Evolutionary conservation across 345 rosid species (phyloP), one percentile per base, ranked within the genome.

Genomic region (Erucastrum elatum): DNA sequence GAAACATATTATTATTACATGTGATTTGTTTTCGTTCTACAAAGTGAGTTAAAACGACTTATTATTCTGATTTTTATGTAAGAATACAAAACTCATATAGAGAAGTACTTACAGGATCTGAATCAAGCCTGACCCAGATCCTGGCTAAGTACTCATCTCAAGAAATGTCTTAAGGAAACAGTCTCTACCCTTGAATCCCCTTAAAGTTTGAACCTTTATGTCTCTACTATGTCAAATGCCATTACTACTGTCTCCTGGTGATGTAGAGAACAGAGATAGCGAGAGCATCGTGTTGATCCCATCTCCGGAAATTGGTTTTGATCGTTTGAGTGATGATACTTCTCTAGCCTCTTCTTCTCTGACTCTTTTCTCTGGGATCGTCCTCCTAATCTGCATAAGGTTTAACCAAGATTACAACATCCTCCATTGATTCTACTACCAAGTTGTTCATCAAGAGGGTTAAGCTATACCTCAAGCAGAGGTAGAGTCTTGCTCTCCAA

Each of bases 91-190:
- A 31, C 72, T 60, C 46, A 26, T 63, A 66, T 16, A 67, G 72
- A 59, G 27, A 75, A 80, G 83, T 80, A 80, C 83, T 71, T 75
- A 59, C 80, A 75, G 74, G 83, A 80, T 80, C 80, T 75, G 70
- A 75, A 71, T 59, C 64, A 49, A 58, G 26, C 34, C 3, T 56
- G 67, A 44, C 1, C 30, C 73, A 75, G 83, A 80, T 80, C 83
- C 83, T 70, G 70, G 53, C 80, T 75, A 80, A 80, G 83, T 80
- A 80, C 80, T 80, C 69, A 56, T 75, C 77, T 49, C 73, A 65
- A 70, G 76, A 75, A 53, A 64, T n/a, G 72, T 63, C 76, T 8
- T 12, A 64, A 59, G 17, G 66, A 16, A 41, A 39, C 56, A 31
- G 10, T 71, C 76, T 75, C 68, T 70, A 64, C 66, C 17, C 62